Conservation (phyloP, 2,329 filamentous ascomycete genomes). For the Ceratocystis ficicola region DNA sequence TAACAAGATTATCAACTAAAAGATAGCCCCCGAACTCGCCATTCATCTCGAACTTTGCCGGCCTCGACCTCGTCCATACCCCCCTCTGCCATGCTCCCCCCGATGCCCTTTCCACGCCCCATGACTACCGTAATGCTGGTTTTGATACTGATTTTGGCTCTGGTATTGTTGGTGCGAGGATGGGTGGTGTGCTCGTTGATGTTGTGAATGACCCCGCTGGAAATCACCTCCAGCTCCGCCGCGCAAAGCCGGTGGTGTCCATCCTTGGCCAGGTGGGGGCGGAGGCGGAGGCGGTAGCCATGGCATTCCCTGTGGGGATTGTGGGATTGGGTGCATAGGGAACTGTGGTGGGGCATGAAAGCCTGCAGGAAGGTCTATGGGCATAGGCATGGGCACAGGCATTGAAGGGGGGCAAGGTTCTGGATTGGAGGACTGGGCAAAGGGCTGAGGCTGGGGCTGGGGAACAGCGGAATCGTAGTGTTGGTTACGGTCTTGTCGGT, state of each 20-base stretch:
- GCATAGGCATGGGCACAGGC: background rate
- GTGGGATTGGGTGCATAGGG: conserved; percentile 29
- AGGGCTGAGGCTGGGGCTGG: conserved; percentile 21
- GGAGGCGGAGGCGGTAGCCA: conserved; percentile 25
- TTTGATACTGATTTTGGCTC: background rate
- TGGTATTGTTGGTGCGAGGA: background rate
- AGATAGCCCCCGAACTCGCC: too few species aligned
- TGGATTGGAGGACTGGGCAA: background rate
- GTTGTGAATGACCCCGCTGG: background rate
- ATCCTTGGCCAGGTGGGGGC: conserved; percentile 22
- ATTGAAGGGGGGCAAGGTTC: background rate
- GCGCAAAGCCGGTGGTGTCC: background rate
- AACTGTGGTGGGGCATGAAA: conserved; percentile 26
- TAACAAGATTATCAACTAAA: too few species aligned
- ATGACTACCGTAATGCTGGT: background rate
- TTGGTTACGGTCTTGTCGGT: background rate
- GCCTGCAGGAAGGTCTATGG: conserved; percentile 23
- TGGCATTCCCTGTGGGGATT: conserved; percentile 22
- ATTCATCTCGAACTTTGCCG: background rate
- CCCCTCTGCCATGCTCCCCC: conserved; percentile 1
- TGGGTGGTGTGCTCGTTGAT: background rate
- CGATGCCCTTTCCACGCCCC: background rate
- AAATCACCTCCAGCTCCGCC: conserved; percentile 4
- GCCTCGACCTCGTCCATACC: conserved; percentile 2
- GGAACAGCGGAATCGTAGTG: background rate